Conservation (phyloP, 371 early-diverging fungal species). For the Saksenaea vasiformis region DNA sequence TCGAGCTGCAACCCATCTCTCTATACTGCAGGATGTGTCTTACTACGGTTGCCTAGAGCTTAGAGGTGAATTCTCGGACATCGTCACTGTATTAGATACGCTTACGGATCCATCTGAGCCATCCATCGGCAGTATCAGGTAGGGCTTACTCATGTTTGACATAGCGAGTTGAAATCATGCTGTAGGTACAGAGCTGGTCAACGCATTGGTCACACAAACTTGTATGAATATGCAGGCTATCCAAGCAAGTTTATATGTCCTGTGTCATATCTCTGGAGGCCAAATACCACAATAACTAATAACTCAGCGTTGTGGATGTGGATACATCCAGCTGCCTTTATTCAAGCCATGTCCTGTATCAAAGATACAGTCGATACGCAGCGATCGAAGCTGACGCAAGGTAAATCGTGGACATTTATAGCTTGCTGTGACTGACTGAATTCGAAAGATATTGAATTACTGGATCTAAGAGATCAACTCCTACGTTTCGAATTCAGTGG, state of each 20-base stretch:
- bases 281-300: slow-evolving; percentile 18
- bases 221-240: slow-evolving; percentile 57
- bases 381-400: neutral
- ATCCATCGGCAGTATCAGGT: slow-evolving; percentile 65
- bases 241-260: slow-evolving; percentile 67
- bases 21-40: slow-evolving; percentile 82
- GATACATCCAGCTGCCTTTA: slow-evolving; percentile 66
- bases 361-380: neutral
- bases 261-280: slow-evolving; percentile 70
- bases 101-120: slow-evolving; percentile 68
- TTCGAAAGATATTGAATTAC: slow-evolving; percentile 17
- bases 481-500: slow-evolving; percentile 77
- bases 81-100: slow-evolving; percentile 45
- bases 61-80: slow-evolving; percentile 52
- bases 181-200: slow-evolving; percentile 63
- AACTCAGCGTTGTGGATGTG: slow-evolving; percentile 61
- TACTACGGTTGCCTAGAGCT: slow-evolving; percentile 77
- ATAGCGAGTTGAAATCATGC: too few relatives aligned
- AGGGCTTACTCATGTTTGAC: neutral
- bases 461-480: slow-evolving; percentile 44
- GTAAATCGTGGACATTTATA: neutral
- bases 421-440: neutral
- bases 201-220: slow-evolving; percentile 54
- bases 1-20: slow-evolving; percentile 74
- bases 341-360: slow-evolving; percentile 25